Conservation (phyloP, 768 basidiomycete genomes). For the Collybiopsis confluens region DNA sequence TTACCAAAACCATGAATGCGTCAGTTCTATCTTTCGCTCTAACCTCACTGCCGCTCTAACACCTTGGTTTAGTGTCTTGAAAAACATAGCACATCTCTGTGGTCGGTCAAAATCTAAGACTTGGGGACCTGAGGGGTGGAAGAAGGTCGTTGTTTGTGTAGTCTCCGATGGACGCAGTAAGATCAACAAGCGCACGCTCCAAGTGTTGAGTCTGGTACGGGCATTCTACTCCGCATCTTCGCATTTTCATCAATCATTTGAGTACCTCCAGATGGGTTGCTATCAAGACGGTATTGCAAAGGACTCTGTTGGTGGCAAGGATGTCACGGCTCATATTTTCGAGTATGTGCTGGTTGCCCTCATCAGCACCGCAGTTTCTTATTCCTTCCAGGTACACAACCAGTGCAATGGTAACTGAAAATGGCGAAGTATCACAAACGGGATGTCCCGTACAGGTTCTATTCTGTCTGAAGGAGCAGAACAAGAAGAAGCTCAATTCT, state of each 20-base stretch:
- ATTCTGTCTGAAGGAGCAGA: constrained; percentile 92
- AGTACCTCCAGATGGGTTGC: constrained; percentile 62
- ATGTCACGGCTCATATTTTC: constrained; percentile 91
- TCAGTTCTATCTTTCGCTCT: constrained; percentile 30
- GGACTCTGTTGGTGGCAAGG: constrained; percentile 83
- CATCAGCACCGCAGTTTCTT: not conserved
- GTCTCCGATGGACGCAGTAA: constrained; percentile 85
- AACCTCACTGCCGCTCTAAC: constrained; percentile 3
- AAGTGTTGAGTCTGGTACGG: constrained; percentile 76
- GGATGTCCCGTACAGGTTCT: constrained; percentile 81
- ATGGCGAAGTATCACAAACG: constrained; percentile 75
- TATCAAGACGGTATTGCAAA: constrained; percentile 90
- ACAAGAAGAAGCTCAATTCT: constrained; percentile 95
- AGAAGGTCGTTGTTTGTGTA: constrained; percentile 85
- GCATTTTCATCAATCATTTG: not conserved
- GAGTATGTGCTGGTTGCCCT: constrained; percentile 48
- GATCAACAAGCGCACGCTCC: constrained; percentile 86
- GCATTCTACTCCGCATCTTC: constrained; percentile 9
- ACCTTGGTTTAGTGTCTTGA: constrained; percentile 61
- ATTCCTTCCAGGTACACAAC: constrained; percentile 59
- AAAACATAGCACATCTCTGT: constrained; percentile 81
- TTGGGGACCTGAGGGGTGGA: constrained; percentile 88
- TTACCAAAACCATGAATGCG: constrained; percentile 82
- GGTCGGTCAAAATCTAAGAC: constrained; percentile 64
- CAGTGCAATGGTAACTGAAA: constrained; percentile 71